Percentiles rank a stretch among this genome's conserved stretches.
Conservation (phyloP, 2,329 filamentous ascomycete genomes). For the Pochonia chlamydosporia region DNA sequence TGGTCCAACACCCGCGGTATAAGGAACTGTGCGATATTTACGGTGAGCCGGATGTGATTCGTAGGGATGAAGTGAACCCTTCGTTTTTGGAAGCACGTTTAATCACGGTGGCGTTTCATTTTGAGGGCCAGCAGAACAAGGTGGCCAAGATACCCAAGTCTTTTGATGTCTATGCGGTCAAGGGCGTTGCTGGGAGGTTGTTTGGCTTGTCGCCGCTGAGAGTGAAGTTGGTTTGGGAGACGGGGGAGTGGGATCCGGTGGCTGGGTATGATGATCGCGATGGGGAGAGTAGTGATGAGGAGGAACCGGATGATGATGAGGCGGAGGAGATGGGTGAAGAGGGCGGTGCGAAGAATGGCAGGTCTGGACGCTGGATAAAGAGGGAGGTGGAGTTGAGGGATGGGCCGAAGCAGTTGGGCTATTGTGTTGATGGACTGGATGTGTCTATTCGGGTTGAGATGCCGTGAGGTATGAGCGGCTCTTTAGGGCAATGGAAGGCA, state of each 20-base stretch:
- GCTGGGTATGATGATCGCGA: slow-evolving; percentile 55
- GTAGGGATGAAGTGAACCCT: slow-evolving; percentile 58
- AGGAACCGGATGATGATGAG: slow-evolving; percentile 25
- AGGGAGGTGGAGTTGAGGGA: slow-evolving; percentile 75
- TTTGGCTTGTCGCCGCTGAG: slow-evolving; percentile 60
- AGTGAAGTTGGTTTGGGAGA: slow-evolving; percentile 76
- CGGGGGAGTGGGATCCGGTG: slow-evolving; percentile 82
- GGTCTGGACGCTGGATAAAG: slow-evolving; percentile 60
- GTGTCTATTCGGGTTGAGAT: slow-evolving; percentile 66
- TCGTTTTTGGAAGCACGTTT: slow-evolving; percentile 78
- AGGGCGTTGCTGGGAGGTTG: slow-evolving; percentile 69
- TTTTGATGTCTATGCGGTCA: slow-evolving; percentile 75
- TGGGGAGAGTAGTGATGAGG: slow-evolving; percentile 47
- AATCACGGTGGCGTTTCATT: slow-evolving; percentile 54
- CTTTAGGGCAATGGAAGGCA: slow-evolving; percentile 1
- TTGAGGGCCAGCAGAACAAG: slow-evolving; percentile 19
- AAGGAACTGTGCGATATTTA: slow-evolving; percentile 68
- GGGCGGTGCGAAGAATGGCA: slow-evolving; percentile 17
- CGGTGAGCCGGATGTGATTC: slow-evolving; percentile 61
- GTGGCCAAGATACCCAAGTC: slow-evolving; percentile 61
- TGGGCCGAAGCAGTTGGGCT: slow-evolving; percentile 75
- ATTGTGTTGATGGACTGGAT: slow-evolving; percentile 70
- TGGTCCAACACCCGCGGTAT: slow-evolving; percentile 66
- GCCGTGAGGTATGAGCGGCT: neutral
- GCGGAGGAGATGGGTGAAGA: slow-evolving; percentile 20